Base-by-base conservation (phyloP, 2,329 filamentous ascomycete genomes). In the Lecanicillium sp. region DNA sequence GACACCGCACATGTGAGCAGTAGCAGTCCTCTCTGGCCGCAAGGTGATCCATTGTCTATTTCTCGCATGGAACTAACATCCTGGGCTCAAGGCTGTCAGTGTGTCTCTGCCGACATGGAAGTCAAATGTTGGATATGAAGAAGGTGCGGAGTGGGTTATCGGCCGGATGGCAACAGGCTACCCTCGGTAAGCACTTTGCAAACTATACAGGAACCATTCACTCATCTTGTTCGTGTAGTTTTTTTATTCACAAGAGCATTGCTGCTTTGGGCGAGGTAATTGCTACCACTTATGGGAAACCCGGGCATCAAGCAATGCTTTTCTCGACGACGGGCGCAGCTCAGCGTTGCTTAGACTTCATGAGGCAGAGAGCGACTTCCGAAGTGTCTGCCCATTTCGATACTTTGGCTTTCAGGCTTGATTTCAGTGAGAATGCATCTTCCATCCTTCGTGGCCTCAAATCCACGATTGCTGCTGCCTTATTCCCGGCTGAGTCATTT, bases 81-180 rank as follows among this genome's bases (percentile, higher is more conserved):
- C n/a, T 26, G 15, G 30, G 12, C 48, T 49, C 3, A 49, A 96
- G 90, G 93, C 91, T 55, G 88, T 97, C 55, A 97, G 91, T 65
- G 91, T 97, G 35, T 97, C 93, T 14, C 73, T 98, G 21, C 93
- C 93, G 32, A 94, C 90, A 68, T 98, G 93, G 93, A 77, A 76
- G 55, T 76, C 90, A 55, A 97, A 95, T 60, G 75, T 98, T 32
- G 91, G 82, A 33, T 98, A 98, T 62, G 93, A 98, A 66, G 90
- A 98, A 66, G 91, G 90, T 43, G 78, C 94, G 62, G 73, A 83
- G 49, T 93, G 88, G 84, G 87, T 98, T n/a, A 55, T 93, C 15
- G 78, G 77, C 53, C 85, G 83, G 62, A 86, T 98, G 90, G 77
- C 80, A 55, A 94, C 87, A 37, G 93, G 93, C 29, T 98, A 98